phyloP scores from a whole-genome alignment of 164 flowering plant species.

The Vitis cinerea region DNA sequence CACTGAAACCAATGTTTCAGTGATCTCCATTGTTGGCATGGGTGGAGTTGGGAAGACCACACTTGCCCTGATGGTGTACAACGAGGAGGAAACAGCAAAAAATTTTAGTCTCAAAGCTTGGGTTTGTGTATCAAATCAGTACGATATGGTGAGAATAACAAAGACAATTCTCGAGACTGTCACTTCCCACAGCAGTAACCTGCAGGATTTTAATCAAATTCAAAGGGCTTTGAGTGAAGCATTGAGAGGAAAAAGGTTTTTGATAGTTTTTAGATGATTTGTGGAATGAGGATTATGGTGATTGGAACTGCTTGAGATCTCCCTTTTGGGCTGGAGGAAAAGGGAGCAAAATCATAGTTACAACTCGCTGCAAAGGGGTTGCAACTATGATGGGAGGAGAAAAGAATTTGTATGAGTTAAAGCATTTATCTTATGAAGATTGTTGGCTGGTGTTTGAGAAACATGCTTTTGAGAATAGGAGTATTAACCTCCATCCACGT shows the following conservation, averaged over 20 bases:
- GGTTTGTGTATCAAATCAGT: too few species aligned
- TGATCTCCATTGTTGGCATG: too few species aligned
- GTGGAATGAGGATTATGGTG: conserved; percentile 12
- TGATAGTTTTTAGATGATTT: conserved; percentile 23
- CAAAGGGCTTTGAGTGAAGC: background rate
- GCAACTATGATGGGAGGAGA: conserved; percentile 6
- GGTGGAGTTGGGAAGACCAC: too few species aligned
- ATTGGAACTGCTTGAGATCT: conserved; percentile 2
- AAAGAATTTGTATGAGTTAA: background rate
- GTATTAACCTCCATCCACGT: background rate
- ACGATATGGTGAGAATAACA: too few species aligned
- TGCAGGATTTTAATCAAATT: background rate
- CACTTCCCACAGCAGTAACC: too few species aligned
- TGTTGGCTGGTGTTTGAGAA: conserved; percentile 12
- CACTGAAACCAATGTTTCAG: too few species aligned
- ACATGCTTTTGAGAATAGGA: background rate
- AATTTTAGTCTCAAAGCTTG: too few species aligned
- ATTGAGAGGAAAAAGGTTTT: conserved; percentile 8
- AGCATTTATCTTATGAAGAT: background rate
- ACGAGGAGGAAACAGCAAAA: too few species aligned
- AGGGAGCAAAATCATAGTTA: conserved; percentile 18
- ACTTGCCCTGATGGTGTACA: too few species aligned
- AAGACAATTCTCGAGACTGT: too few species aligned
- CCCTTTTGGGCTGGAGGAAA: conserved; percentile 1
- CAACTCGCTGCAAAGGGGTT: conserved; percentile 15